These are phyloP conservation scores for Macrotyloma uniflorum DNA, from an alignment of 306 rosid species.

Conservation along the genomic window DNA sequence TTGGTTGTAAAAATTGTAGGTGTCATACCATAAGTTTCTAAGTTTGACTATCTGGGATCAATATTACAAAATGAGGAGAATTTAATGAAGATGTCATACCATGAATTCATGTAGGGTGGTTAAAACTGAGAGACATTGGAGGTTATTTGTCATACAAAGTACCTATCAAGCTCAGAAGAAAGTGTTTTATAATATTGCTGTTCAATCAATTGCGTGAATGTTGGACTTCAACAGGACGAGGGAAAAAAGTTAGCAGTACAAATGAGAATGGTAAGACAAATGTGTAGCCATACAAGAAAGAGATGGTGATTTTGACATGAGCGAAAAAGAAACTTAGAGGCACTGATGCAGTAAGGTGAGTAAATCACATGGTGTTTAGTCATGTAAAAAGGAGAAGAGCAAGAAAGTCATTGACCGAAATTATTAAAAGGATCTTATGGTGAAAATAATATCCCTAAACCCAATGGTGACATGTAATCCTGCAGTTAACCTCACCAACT, in stretches of 20 bases:
- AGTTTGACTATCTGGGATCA: background rate
- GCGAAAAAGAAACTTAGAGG: too few species aligned
- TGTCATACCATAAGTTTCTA: background rate
- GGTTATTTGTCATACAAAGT: too few species aligned
- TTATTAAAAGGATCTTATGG: background rate
- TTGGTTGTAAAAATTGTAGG: background rate
- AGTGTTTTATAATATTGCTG: background rate
- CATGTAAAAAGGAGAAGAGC: background rate
- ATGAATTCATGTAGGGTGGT: background rate
- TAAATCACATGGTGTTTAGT: too few species aligned
- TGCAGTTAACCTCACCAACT: background rate
- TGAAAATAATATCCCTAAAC: background rate
- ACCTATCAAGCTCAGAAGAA: background rate
- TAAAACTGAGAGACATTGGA: too few species aligned
- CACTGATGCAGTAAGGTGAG: too few species aligned
- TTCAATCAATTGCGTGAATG: background rate
- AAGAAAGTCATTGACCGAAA: background rate
- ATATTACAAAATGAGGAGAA: background rate
- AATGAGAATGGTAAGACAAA: background rate
- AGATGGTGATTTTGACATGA: too few species aligned
- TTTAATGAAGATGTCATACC: background rate
- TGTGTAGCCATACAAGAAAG: background rate
- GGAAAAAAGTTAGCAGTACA: background rate
- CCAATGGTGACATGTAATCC: background rate
- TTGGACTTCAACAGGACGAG: background rate